phyloP scores from a whole-genome alignment of 352 stramenopile species.

The Pseudoperonospora humuli region DNA sequence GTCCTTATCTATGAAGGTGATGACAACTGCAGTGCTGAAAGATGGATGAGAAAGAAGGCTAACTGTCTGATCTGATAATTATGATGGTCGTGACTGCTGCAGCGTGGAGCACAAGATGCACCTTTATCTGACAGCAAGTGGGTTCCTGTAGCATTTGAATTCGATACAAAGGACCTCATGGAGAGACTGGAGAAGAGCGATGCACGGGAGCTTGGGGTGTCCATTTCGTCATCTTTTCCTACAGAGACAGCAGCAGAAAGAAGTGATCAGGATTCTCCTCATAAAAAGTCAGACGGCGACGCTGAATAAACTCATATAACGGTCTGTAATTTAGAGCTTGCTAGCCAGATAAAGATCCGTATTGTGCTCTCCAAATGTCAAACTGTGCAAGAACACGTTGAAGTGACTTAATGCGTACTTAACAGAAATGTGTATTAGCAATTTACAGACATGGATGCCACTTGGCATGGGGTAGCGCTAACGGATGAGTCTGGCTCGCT shows the following conservation, averaged over 20 bases:
- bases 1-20: slow-evolving; percentile 64
- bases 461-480: slow-evolving; percentile 36
- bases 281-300: not conserved
- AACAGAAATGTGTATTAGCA: not conserved
- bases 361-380: no score
- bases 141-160: slow-evolving; percentile 52
- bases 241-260: not conserved
- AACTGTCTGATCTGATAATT: not conserved
- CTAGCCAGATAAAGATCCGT: no score
- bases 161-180: slow-evolving; percentile 44
- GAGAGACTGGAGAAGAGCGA: slow-evolving; percentile 45
- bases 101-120: slow-evolving; percentile 29
- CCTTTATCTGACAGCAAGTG: slow-evolving; percentile 32
- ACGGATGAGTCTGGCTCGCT: slow-evolving; percentile 30
- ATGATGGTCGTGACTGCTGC: not conserved
- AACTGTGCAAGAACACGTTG: not conserved
- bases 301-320: slow-evolving; percentile 3
- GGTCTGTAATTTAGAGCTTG: not conserved
- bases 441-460: slow-evolving; percentile 31
- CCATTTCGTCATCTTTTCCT: slow-evolving; percentile 28
- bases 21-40: not conserved
- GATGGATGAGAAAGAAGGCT: not conserved
- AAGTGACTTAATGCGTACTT: slow-evolving; percentile 8
- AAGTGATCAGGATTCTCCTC: not conserved
- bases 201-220: slow-evolving; percentile 51